A percentile compares a stretch with the other conserved stretches of the same genome.
Evolutionary conservation across 139 green algal genomes (phyloP).

Genomic region (Chlamydomonas urium): DNA sequence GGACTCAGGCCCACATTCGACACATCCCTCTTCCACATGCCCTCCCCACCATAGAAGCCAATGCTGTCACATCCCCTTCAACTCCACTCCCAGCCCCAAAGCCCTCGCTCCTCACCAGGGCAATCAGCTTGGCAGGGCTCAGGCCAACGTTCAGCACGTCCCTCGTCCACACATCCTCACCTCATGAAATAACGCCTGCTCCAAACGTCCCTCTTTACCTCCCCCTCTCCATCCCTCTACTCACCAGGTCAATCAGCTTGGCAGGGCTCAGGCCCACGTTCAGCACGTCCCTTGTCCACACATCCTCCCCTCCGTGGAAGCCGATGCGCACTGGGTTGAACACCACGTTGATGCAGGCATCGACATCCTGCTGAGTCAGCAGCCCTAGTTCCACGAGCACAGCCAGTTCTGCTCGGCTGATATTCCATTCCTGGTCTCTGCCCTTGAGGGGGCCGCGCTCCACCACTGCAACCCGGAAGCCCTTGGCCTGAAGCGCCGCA

Average conservation of each 20-base stretch:
- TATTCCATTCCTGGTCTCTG: conserved; percentile 83
- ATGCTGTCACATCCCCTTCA: too few relatives aligned
- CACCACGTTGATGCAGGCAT: conserved; percentile 67
- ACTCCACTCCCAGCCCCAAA: too few relatives aligned
- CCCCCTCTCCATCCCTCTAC: too few relatives aligned
- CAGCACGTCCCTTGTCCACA: conserved; percentile 85
- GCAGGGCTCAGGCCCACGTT: conserved; percentile 85
- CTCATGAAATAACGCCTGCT: too few relatives aligned
- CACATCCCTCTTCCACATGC: conserved; percentile 81
- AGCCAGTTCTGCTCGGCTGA: conserved; percentile 67
- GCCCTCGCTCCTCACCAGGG: conserved; percentile 1
- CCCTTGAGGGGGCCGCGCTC: conserved; percentile 78
- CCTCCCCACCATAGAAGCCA: conserved; percentile 41
- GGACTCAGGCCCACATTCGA: conserved; percentile 90
- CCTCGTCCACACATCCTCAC: conserved; percentile 63
- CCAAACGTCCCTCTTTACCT: too few relatives aligned
- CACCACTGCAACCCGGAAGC: conserved; percentile 80
- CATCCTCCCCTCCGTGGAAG: conserved; percentile 47
- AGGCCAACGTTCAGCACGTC: conserved; percentile 95
- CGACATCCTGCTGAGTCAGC: conserved; percentile 64
- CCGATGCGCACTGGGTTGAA: conserved; percentile 82
- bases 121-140: conserved; percentile 35
- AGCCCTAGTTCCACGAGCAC: conserved; percentile 71
- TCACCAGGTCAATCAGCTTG: background rate
- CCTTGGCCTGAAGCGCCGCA: conserved; percentile 59